phyloP scores from a whole-genome alignment of 768 basidiomycete species.

The Russula earlei region DNA sequence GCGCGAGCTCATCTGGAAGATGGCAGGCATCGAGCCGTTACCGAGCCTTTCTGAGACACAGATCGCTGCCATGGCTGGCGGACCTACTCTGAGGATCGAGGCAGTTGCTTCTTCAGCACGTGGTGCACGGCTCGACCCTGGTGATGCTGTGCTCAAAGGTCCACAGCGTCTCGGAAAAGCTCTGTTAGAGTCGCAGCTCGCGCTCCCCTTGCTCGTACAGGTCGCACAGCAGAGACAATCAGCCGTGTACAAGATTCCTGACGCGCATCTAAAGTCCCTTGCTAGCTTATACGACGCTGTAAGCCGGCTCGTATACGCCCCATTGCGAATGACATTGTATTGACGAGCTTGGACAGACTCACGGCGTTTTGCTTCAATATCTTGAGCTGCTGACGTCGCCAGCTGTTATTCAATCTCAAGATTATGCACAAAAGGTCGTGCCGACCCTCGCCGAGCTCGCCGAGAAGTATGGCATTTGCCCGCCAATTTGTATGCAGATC shows the following conservation, averaged over 20 bases:
- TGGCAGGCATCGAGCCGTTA: constrained; percentile 89
- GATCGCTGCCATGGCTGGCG: constrained; percentile 85
- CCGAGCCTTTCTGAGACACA: constrained; percentile 85
- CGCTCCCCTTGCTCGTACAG: constrained; percentile 84
- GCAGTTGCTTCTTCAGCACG: constrained; percentile 73
- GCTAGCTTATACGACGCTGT: constrained; percentile 86
- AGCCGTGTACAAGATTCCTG: constrained; percentile 64
- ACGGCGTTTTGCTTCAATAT: constrained; percentile 88
- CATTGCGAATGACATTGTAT: background rate
- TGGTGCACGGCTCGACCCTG: constrained; percentile 62
- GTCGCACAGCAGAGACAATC: constrained; percentile 86
- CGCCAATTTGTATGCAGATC: constrained; percentile 90
- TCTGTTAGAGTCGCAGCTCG: constrained; percentile 60
- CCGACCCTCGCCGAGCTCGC: constrained; percentile 70
- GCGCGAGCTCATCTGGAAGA: constrained; percentile 88
- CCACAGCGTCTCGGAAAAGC: constrained; percentile 57
- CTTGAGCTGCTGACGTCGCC: constrained; percentile 77
- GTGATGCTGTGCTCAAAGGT: constrained; percentile 53
- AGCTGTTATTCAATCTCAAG: constrained; percentile 52
- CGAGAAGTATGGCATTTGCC: constrained; percentile 67
- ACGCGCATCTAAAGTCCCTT: constrained; percentile 78
- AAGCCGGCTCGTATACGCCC: constrained; percentile 29
- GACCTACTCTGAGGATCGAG: constrained; percentile 78
- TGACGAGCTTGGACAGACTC: constrained; percentile 47
- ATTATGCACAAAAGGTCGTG: constrained; percentile 65